Base-by-base conservation (phyloP, 31 red algal species). In the Endocladia muricata region DNA sequence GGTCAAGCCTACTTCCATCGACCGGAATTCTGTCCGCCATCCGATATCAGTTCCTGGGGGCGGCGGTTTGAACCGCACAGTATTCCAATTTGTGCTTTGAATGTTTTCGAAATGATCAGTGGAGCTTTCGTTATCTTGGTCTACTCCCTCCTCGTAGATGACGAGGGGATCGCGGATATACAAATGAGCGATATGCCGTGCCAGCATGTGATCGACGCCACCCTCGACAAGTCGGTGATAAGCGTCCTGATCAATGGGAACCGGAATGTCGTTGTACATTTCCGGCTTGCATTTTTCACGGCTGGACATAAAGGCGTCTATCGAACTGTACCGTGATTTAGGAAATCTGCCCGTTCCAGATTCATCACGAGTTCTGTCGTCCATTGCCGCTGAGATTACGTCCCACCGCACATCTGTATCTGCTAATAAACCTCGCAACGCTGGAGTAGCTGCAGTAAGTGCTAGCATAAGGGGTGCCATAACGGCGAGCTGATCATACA, bases 81-180 rank as follows among this genome's bases (percentile, higher is more conserved):
- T 99, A 55, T 99, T 99, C 96, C 96, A 99, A 66, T 99, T 99
- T 6, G 96, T 99, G 60, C 83, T 92, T 73, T 99, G 91, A 42
- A 99, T 94, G 63, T 95, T 99, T 68, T 99, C 96, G 87, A 99
- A 99, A 73, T 99, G 96, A 19, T 90, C 92, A 22, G 84, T 86
- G 22, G 70, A 83, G 1, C 58, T 69, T 30, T 37, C 48, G 54
- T 99, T 89, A 25, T 95, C 83, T 38, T 86, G 77, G 1, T 91
- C 65, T 28, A 92, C 43, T 13, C 70, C 77, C 49, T 95, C 92
- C 56, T 92, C 67, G 61, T 90, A 99, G 21, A 99, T 90, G 7
- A 93, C 96, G 30, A 99, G 85, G 32, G 96, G 96, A 47, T 99
- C 88, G n/a, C 96, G 81, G 52, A 99, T 85, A 43, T 81, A 99